Evolutionary conservation across 1,284 basidiomycete genomes (phyloP).

Genomic region (Mycosarcoma mackinlayi): DNA sequence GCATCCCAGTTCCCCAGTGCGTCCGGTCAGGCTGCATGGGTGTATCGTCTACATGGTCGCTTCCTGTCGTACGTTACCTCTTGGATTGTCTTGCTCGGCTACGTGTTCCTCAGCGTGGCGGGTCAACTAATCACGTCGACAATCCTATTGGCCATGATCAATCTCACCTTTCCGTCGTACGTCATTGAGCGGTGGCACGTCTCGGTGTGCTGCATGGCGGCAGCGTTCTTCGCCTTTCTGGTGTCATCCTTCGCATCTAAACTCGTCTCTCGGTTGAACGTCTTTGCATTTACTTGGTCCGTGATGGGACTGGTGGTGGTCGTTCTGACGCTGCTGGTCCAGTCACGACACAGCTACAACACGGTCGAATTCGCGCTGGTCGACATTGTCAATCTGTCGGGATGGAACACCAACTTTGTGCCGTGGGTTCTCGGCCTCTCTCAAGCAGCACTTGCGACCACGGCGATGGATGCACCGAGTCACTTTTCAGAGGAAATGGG

Average conservation of each 20-base stretch:
- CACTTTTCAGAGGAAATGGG: constrained; percentile 42
- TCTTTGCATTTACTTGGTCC: constrained; percentile 27
- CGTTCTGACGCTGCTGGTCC: constrained; percentile 24
- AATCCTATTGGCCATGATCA: constrained; percentile 37
- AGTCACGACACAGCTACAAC: constrained; percentile 31
- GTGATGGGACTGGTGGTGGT: constrained; percentile 20
- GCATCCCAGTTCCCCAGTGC: constrained; percentile 22
- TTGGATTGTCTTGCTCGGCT: constrained; percentile 31
- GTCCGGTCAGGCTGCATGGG: constrained; percentile 24
- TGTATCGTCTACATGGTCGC: constrained; percentile 16
- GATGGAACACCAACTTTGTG: constrained; percentile 29
- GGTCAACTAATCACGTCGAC: constrained; percentile 19
- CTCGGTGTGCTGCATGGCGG: constrained; percentile 2
- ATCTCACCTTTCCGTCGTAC: constrained; percentile 21
- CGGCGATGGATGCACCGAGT: constrained; percentile 24
- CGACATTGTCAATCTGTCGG: constrained; percentile 28
- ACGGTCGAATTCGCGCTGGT: constrained; percentile 31
- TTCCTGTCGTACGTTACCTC: constrained; percentile 22
- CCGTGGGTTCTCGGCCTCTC: constrained; percentile 32
- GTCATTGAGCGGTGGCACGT: constrained; percentile 18
- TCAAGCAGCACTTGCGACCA: constrained; percentile 36
- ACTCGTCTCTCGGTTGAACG: constrained; percentile 25
- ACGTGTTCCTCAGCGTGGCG: constrained; percentile 23
- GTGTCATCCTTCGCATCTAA: constrained; percentile 14
- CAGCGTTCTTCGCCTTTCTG: constrained; percentile 7